Base-by-base conservation (phyloP, 352 stramenopile genomes). In the Phytophthora pisi region DNA sequence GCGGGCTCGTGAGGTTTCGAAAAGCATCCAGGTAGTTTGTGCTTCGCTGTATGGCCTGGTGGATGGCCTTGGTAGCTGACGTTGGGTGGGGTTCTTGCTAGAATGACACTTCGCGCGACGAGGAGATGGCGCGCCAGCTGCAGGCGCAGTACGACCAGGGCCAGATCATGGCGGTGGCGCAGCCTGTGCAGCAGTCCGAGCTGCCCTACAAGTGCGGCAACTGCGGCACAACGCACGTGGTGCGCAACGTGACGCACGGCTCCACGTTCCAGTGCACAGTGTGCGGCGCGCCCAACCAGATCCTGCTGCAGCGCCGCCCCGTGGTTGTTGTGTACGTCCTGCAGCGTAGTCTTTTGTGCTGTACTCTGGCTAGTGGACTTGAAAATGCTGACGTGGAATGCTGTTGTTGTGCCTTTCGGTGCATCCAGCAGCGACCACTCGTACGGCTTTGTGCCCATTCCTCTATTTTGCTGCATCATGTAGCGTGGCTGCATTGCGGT, bases 401-500 rank as follows among this genome's bases (percentile, higher is more conserved):
- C 20, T 20, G 23, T 26, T 43, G 40, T 15, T 40, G 15, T 43
- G 5, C 52, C 30, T 23, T 5, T 40, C 42, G 42, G 5, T 24
- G 16, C 8, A 23, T 49, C 7, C 38, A 83, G 68, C n/a, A 75
- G 69, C 2, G 65, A 54, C 13, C 64, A 54, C 45, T 78, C 65
- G 42, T 82, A 68, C 56, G 51, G 79, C 36, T 84, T 82, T 51
- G 47, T 93, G 9, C 85, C 85, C 31, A 73, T 93, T 38, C 85
- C 85, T 15, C 64, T 93, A 49, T 76, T 93, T 47, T 93, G 85
- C 73, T 76, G 30, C 60, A 78, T 91, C 55, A 84, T 87, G 82
- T 90, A 69, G 57, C 7, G 23, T 42, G 50, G 42, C n/a, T 38
- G 24, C 18, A 43, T 2, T 42, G 9, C 56, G 23, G 36, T 8